Evolutionary conservation across 2,329 filamentous ascomycete genomes (phyloP).

Genomic region (Sporothrix brunneoviolacea): DNA sequence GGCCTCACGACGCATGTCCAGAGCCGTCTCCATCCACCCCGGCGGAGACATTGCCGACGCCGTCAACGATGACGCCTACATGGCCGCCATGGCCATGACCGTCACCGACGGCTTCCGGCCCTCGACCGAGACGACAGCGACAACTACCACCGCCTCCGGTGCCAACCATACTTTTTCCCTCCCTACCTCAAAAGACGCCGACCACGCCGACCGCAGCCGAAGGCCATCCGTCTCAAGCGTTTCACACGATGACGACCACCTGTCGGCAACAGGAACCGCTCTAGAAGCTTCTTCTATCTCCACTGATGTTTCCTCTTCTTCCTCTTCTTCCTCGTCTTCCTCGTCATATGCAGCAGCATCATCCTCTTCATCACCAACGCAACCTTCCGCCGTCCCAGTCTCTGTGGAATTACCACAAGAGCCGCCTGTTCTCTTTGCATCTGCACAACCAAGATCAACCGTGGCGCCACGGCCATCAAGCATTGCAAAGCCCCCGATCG

Average conservation of each 20-base stretch:
- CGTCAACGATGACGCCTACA: slow-evolving; percentile 5
- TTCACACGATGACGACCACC: neutral
- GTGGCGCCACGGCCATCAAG: slow-evolving; percentile 36
- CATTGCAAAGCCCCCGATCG: slow-evolving; percentile 45
- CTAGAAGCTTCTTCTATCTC: neutral
- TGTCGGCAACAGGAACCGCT: neutral
- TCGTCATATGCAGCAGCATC: neutral
- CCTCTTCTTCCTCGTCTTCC: neutral
- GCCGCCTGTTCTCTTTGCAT: too few species aligned
- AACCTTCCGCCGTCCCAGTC: neutral
- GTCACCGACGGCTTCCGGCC: slow-evolving; percentile 19
- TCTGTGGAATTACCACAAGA: neutral
- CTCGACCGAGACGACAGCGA: neutral
- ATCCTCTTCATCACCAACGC: neutral
- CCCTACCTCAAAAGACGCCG: neutral
- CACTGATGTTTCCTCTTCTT: neutral
- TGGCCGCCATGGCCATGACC: slow-evolving; percentile 9
- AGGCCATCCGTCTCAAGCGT: neutral
- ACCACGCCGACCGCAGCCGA: neutral
- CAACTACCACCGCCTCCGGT: neutral
- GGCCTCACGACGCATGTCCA: slow-evolving; percentile 16
- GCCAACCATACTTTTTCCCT: neutral
- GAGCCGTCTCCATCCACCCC: slow-evolving; percentile 11
- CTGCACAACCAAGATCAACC: neutral
- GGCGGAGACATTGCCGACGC: slow-evolving; percentile 5